phyloP scores from a whole-genome alignment of 805 yeast genomes.

The Ogataea methanolica region DNA sequence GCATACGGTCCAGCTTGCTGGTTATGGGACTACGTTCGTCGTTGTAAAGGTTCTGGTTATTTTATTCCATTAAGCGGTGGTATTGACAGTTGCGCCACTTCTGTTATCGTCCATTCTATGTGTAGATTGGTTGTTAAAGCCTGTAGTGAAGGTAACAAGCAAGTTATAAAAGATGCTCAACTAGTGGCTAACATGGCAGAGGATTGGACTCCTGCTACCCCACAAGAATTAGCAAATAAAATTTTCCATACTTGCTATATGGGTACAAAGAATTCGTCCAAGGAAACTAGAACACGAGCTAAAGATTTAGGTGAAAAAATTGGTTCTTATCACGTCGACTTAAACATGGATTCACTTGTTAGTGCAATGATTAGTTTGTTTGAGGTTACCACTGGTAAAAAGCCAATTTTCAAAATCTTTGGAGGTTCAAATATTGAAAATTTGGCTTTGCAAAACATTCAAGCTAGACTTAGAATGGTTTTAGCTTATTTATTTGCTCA shows the following conservation, averaged over 20 bases:
- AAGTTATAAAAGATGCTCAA: constrained; percentile 75
- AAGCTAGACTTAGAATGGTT: constrained; percentile 95
- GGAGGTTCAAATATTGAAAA: constrained; percentile 94
- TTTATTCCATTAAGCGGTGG: constrained; percentile 96
- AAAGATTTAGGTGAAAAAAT: constrained; percentile 65
- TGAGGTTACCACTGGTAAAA: constrained; percentile 85
- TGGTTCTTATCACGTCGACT: constrained; percentile 86
- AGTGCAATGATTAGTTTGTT: constrained; percentile 68
- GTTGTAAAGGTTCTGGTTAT: constrained; percentile 87
- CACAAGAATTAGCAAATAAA: constrained; percentile 69
- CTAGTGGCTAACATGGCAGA: constrained; percentile 52
- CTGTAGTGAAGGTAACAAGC: constrained; percentile 60
- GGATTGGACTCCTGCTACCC: constrained; percentile 64
- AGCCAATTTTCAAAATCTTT: constrained; percentile 83
- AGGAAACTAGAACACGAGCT: constrained; percentile 81
- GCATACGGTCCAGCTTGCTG: constrained; percentile 99
- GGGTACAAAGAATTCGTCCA: constrained; percentile 94
- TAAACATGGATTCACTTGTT: constrained; percentile 88
- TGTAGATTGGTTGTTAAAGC: constrained; percentile 77
- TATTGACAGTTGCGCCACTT: constrained; percentile 96
- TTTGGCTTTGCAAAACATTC: constrained; percentile 92
- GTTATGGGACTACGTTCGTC: constrained; percentile 96
- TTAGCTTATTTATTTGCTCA: constrained; percentile 91
- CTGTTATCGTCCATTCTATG: constrained; percentile 92
- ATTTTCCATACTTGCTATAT: constrained; percentile 88